Conservation (phyloP, 192 early-diverging fungal species). For the Lobosporangium transversale region DNA sequence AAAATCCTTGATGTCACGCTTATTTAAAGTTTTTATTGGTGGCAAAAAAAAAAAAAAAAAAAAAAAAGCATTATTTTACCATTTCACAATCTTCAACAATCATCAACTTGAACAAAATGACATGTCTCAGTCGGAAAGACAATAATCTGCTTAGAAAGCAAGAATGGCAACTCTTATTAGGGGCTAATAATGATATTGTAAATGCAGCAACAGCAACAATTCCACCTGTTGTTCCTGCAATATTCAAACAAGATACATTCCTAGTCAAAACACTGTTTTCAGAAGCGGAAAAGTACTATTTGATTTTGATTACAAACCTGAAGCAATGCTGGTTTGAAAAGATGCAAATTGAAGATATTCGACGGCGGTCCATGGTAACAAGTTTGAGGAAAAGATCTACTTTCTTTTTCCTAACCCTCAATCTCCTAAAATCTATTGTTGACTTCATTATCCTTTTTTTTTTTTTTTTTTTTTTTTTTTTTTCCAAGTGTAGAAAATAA, state of each 20-base stretch:
- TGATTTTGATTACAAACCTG: conserved; percentile 38
- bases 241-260: conserved; percentile 26
- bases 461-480: not conserved
- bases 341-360: conserved; percentile 25
- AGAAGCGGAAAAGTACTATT: conserved; percentile 32
- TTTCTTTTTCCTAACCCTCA: not conserved
- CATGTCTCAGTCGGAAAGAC: conserved; percentile 23
- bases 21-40: conserved; percentile 17
- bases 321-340: conserved; percentile 50
- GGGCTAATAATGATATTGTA: not conserved
- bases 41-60: conserved; percentile 17
- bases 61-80: too few relatives aligned
- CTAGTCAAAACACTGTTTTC: conserved; percentile 35
- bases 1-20: too few relatives aligned
- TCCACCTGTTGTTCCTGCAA: not conserved
- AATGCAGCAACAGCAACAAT: not conserved
- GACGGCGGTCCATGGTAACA: conserved; percentile 34
- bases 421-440: too few relatives aligned
- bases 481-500: conserved; percentile 11
- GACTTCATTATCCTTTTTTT: not conserved
- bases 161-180: conserved; percentile 33
- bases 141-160: conserved; percentile 31
- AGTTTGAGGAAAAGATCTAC: too few relatives aligned
- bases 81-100: too few relatives aligned
- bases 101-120: conserved; percentile 7